These are phyloP conservation scores for Linnemannia schmuckeri DNA, from an alignment of 192 early-diverging fungal species.

Conservation along the genomic window DNA sequence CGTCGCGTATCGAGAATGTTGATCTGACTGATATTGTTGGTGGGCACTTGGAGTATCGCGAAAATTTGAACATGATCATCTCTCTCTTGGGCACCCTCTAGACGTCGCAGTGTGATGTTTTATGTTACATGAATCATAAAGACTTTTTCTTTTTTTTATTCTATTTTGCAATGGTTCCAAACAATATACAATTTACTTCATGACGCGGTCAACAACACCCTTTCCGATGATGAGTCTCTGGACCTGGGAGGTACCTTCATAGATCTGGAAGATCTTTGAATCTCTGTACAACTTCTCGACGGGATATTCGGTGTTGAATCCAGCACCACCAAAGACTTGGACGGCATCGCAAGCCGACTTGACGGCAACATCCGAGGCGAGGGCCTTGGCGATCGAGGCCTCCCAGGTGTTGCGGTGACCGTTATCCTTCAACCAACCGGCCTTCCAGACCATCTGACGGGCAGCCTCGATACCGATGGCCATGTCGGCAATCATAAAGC, in stretches of 20 bases:
- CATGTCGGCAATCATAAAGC: slow-evolving; percentile 97
- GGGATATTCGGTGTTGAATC: slow-evolving; percentile 86
- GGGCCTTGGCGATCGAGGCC: slow-evolving; percentile 94
- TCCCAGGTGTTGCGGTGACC: slow-evolving; percentile 92
- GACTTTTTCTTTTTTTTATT: slow-evolving; percentile 13
- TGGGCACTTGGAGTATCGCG: slow-evolving; percentile 64
- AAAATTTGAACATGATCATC: slow-evolving; percentile 53
- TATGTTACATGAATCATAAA: neutral
- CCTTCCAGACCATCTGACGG: slow-evolving; percentile 86
- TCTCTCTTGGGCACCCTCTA: slow-evolving; percentile 45
- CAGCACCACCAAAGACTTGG: slow-evolving; percentile 97
- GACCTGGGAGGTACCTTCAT: slow-evolving; percentile 97
- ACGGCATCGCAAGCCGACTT: slow-evolving; percentile 90
- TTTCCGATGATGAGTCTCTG: slow-evolving; percentile 94
- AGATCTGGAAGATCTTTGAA: slow-evolving; percentile 96
- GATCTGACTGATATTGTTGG: slow-evolving; percentile 60
- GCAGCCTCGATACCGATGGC: slow-evolving; percentile 94
- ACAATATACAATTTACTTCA: slow-evolving; percentile 31
- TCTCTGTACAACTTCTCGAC: slow-evolving; percentile 97
- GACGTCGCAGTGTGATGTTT: neutral
- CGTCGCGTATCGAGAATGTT: slow-evolving; percentile 62
- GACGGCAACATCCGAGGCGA: slow-evolving; percentile 87
- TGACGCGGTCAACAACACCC: slow-evolving; percentile 74
- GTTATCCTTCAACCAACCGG: slow-evolving; percentile 89
- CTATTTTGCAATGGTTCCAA: neutral